Base-by-base conservation (phyloP, 257 asterid species). In the Linderniella brevidens region DNA sequence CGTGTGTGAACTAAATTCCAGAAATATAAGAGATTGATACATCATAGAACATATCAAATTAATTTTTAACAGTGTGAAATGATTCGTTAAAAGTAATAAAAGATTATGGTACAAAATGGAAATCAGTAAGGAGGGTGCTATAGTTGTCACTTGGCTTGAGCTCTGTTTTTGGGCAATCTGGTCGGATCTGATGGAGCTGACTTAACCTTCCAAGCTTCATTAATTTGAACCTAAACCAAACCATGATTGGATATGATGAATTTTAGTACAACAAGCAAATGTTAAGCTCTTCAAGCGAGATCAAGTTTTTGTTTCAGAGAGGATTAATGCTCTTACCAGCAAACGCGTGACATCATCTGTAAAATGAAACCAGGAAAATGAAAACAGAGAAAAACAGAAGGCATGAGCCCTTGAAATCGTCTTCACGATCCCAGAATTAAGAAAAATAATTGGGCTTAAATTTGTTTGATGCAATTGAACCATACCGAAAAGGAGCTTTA, bases 321-420 rank as follows among this genome's bases (percentile, higher is more conserved):
- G 58, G 50, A 35, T 46, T 18, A 32, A 13, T 39, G 56, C 29
- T 37, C 69, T 69, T 75, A 87, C 97, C 81, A 78, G 75, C 55
- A 88, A 72, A 46, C 93, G 95, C 53, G 56, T 84, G 52, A 84
- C 95, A 19, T 88, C 97, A 56, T 87, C 97, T 87, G 90, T 43
- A 52, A 72, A 53, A 13, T 47, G 19, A 55, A 58, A 60, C 15
- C 54, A 63, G 9, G 54, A 41, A 48, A 43, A 43, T 1, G 17
- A 43, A 8, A 43, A 43, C 11, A 8, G 48, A 43, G 16, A 43
- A 43, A 43, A 15, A 43, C 4, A 5, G 4, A 43, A 18, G 13
- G 43, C 13, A 39, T 39, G 43, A 39, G 13, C 43, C 3, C 13
- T 13, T 39, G 13, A 39, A 10, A 10, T 13, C 11, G 40, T 37